These are phyloP conservation scores for Claviceps purpurea DNA, from an alignment of 2,329 filamentous ascomycete genomes.

Conservation along the genomic window DNA sequence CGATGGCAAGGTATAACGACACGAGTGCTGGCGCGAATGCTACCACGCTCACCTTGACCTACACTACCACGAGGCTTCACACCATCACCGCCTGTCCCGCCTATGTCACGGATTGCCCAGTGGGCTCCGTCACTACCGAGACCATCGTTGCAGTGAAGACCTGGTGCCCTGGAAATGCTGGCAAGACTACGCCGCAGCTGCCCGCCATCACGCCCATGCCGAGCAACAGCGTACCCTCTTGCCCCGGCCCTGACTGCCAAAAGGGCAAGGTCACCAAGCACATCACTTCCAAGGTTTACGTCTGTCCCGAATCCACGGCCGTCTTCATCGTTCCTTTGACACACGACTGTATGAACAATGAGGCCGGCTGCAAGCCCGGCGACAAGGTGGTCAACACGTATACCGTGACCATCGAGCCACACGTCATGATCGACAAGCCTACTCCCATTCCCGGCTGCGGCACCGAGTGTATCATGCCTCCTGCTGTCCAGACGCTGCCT, in stretches of 20 bases:
- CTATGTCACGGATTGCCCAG: constrained; percentile 14
- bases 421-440: constrained; percentile 12
- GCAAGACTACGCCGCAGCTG: background rate
- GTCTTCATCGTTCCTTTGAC: constrained; percentile 17
- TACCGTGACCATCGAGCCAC: constrained; percentile 14
- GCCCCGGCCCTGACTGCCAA: constrained; percentile 31
- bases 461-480: constrained; percentile 7
- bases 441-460: constrained; percentile 12
- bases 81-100: constrained; percentile 20
- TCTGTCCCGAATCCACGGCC: constrained; percentile 13
- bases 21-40: constrained; percentile 9
- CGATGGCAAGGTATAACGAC: constrained; percentile 8
- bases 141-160: constrained; percentile 19
- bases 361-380: constrained; percentile 15
- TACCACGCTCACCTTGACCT: constrained; percentile 14
- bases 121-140: constrained; percentile 17
- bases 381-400: constrained; percentile 12
- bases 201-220: constrained; percentile 1
- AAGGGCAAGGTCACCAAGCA: constrained; percentile 13
- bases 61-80: constrained; percentile 15
- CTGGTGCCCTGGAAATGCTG: constrained; percentile 20
- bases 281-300: constrained; percentile 11
- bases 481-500: constrained; percentile 6
- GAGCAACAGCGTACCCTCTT: constrained; percentile 40
- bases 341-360: constrained; percentile 14